Base-by-base conservation (phyloP, 2,329 filamentous ascomycete species). In the Fusarium hainanense region DNA sequence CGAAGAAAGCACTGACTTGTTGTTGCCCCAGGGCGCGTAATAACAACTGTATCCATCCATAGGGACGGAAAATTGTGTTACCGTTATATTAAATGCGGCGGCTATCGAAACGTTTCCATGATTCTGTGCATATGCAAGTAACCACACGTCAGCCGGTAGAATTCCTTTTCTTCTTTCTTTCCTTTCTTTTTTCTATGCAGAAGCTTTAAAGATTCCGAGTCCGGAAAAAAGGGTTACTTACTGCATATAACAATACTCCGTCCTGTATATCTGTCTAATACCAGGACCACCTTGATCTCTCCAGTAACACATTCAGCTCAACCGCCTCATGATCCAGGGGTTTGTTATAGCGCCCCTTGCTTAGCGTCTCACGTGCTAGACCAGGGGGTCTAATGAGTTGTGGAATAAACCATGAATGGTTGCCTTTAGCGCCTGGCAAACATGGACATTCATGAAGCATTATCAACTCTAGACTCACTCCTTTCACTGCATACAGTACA, bases 91-190 rank as follows among this genome's bases (percentile, higher is more conserved):
- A 46, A 37, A 56, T 44, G 44, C 40, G 62, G 67, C 66, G 67
- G 63, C 63, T 70, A 68, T 68, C 54, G 50, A 70, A 70, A 64
- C 67, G 27, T 43, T 52, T 57, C 23, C 9, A 54, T 16, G 30
- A 46, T 54, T 68, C 37, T 52, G 27, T 69, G 50, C 59, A 56
- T 68, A 58, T 68, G 49, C 58, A 58, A n/a, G 50, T 64, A 68
- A 42, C 54, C 67, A 47, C 54, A 55, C 30, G 30, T 49, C 43
- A 42, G 12, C 37, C 14, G 21, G 21, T 54, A 25, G 5, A 47
- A 30, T 18, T 18, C 27, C 27, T 51, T 32, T n/a, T 28, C 44
- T 13, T 47, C 13, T 40, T 44, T 37, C 23, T 25, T 18, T 40
- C 43, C 11, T 30, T 44, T 20, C 18, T 55, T 28, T 43, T 54